Base-by-base conservation (phyloP, 768 basidiomycete species). In the Polyporus arcularius region DNA sequence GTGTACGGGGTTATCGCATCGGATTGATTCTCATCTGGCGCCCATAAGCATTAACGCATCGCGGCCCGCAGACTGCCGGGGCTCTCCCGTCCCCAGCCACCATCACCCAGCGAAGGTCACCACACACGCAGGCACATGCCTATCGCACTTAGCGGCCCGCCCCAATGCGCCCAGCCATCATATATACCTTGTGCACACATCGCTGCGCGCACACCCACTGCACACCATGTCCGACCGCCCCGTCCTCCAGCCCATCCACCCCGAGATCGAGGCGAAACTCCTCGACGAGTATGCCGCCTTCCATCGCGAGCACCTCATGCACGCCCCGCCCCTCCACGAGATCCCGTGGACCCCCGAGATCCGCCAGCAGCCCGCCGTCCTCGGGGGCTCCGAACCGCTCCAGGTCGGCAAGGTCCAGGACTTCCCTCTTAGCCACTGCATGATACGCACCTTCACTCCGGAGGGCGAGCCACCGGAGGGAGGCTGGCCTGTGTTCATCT, bases 401-500 rank as follows among this genome's bases (percentile, higher is more conserved):
- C 67, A 77, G 31, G 87, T 90, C 2, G 87, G 82, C 8, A 76
- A 70, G 55, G 78, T 80, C 4, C 69, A 82, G 58, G 87, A 89
- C 60, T 80, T 82, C 50, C 71, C 79, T 30, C 67, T 88, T 55
- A 78, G 73, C 15, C 76, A 83, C 52, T 83, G 80, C 56, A 80
- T 79, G 35, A 77, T 88, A 35, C 82, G 89, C 32, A 81, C 83
- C 4, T 90, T 87, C 68, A 87, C 85, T 1, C 90, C 90, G 0
- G 76, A 80, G 48, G 83, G 84, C 0, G 56, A 67, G 3, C 66
- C 75, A 0, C 87, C 88, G 0, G 68, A 66, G 2, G 71, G 70
- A 0, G 89, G 89, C 16, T 90, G 89, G 89, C 88, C 88, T 0
- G 81, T 85, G 2, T 82, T 90, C 61, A 79, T 89, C 46, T 91